Evolutionary conservation across 805 yeast genomes (phyloP).

Genomic region (Aciculoconidium aculeatum): DNA sequence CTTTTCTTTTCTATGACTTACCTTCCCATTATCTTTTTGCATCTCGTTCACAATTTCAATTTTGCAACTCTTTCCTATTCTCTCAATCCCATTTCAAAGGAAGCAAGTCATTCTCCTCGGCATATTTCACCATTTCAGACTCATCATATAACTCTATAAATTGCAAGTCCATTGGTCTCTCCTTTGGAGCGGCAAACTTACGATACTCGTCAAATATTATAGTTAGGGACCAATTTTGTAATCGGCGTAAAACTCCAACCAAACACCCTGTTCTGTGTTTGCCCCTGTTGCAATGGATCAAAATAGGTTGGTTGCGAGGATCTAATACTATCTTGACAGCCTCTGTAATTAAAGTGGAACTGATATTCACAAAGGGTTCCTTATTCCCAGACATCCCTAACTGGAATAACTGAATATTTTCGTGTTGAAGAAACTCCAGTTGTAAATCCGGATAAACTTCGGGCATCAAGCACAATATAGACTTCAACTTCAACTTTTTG

Average conservation of each 20-base stretch:
- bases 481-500: conserved; percentile 54
- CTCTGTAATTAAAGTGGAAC: conserved; percentile 60
- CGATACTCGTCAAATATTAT: conserved; percentile 96
- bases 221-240: conserved; percentile 89
- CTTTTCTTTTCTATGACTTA: no score
- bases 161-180: conserved; percentile 92
- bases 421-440: conserved; percentile 50
- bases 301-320: conserved; percentile 84
- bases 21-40: no score
- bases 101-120: conserved; percentile 48
- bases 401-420: conserved; percentile 69
- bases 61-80: conserved; percentile 1
- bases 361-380: conserved; percentile 82
- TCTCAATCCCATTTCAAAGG: conserved; percentile 66
- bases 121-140: conserved; percentile 50
- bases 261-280: conserved; percentile 96
- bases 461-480: conserved; percentile 79
- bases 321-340: conserved; percentile 78
- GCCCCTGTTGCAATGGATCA: conserved; percentile 94
- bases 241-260: conserved; percentile 83
- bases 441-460: conserved; percentile 87
- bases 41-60: no score
- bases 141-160: conserved; percentile 87
- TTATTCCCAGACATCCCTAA: conserved; percentile 94
- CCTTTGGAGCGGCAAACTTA: conserved; percentile 91